These are phyloP conservation scores for Aspergillus saccharolyticus DNA, from an alignment of 495 filamentous ascomycete genomes.

Conservation along the genomic window DNA sequence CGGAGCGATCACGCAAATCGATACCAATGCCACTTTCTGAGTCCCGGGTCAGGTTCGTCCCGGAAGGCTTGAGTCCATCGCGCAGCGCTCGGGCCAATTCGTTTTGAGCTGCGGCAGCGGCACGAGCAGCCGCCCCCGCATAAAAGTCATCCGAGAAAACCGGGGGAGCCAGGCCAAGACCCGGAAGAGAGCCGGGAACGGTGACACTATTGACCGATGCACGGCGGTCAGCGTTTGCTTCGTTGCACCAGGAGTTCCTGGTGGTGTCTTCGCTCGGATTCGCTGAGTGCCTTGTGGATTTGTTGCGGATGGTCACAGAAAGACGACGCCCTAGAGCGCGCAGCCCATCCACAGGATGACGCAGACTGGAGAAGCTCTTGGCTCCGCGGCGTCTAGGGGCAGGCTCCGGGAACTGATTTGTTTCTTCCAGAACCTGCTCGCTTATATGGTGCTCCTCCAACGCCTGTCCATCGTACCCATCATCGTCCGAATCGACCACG, in stretches of 20 bases:
- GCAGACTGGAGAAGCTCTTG: constrained; percentile 45
- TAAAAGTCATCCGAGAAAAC: constrained; percentile 37
- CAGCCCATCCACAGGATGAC: constrained; percentile 42
- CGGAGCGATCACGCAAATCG: constrained; percentile 50
- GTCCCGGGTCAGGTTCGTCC: constrained; percentile 45
- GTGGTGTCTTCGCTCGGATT: constrained; percentile 15
- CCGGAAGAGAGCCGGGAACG: constrained; percentile 33
- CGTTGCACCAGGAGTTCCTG: constrained; percentile 6
- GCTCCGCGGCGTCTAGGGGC: constrained; percentile 34
- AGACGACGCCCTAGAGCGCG: constrained; percentile 42
- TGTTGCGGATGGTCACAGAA: constrained; percentile 41
- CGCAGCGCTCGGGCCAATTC: constrained; percentile 47
- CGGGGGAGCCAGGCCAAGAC: constrained; percentile 36
- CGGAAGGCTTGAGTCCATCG: constrained; percentile 29
- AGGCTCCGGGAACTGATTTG: constrained; percentile 31
- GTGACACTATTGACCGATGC: constrained; percentile 38
- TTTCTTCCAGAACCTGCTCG: constrained; percentile 32
- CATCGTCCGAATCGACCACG: constrained; percentile 23
- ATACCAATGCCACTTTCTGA: constrained; percentile 79
- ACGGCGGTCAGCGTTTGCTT: constrained; percentile 33
- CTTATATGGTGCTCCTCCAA: background rate
- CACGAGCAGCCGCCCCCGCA: constrained; percentile 66
- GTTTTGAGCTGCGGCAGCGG: constrained; percentile 64
- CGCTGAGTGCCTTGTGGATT: constrained; percentile 35
- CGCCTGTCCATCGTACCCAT: constrained; percentile 13